Evolutionary conservation across 768 basidiomycete species (phyloP).

Genomic region (Leccinum incarnatum): DNA sequence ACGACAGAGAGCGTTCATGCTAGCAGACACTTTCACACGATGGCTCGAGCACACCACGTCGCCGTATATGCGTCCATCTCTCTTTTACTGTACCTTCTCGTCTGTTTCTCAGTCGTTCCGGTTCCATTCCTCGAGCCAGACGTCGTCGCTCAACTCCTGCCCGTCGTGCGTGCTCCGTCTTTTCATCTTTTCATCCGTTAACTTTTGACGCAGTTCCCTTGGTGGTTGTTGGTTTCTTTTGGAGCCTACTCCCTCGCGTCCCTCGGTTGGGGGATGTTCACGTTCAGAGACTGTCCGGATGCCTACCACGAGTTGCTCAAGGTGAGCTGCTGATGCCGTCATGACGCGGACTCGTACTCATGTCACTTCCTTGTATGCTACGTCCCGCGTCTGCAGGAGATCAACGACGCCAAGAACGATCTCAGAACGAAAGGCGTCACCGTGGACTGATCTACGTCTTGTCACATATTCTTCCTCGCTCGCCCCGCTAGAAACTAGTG

Average conservation of each 20-base stretch:
- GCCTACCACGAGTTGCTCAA: conserved; percentile 67
- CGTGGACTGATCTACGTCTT: conserved; percentile 43
- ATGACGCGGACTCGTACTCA: background rate
- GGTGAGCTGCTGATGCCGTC: conserved; percentile 30
- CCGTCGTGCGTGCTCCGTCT: conserved; percentile 14
- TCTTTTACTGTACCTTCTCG: conserved; percentile 52
- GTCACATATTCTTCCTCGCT: background rate
- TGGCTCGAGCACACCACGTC: conserved; percentile 64
- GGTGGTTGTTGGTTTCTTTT: conserved; percentile 78
- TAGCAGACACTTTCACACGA: conserved; percentile 21
- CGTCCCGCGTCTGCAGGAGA: conserved; percentile 45
- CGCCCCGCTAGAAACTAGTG: too few relatives aligned
- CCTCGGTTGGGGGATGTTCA: conserved; percentile 71
- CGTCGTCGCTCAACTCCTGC: conserved; percentile 4
- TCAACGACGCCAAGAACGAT: conserved; percentile 54
- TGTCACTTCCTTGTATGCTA: background rate
- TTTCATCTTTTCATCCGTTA: conserved; percentile 50
- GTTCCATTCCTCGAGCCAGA: conserved; percentile 13
- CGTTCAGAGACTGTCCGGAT: conserved; percentile 75
- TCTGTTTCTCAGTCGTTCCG: conserved; percentile 10
- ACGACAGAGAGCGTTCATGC: conserved; percentile 21
- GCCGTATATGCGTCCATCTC: conserved; percentile 43
- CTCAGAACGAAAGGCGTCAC: conserved; percentile 57
- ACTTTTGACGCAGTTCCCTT: conserved; percentile 54
- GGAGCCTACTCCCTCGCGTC: conserved; percentile 78